Evolutionary conservation across 257 asterid genomes (phyloP).

Genomic region (Petunia axillaris): DNA sequence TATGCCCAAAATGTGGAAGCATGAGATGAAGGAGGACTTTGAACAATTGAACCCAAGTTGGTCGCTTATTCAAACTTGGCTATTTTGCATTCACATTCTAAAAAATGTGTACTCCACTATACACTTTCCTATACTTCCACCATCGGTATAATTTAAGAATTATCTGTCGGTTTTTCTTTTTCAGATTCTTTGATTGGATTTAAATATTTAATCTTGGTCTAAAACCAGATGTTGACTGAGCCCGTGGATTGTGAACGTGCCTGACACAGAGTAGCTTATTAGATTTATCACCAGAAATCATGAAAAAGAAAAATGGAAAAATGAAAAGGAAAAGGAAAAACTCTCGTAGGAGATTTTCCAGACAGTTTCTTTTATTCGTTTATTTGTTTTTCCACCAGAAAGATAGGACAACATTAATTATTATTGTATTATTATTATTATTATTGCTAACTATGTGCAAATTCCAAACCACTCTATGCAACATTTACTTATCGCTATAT

Average conservation of each 20-base stretch:
- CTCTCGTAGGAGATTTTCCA: not conserved
- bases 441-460: not conserved
- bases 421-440: too few species aligned
- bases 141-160: too few species aligned
- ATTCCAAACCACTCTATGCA: not conserved
- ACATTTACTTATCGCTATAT: not conserved
- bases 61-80: too few species aligned
- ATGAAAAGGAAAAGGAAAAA: not conserved
- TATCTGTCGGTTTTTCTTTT: too few species aligned
- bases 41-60: too few species aligned
- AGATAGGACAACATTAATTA: not conserved
- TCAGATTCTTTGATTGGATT: not conserved
- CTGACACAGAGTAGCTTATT: not conserved
- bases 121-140: too few species aligned
- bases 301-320: not conserved
- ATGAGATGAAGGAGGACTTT: too few species aligned
- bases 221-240: constrained; percentile 18
- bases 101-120: too few species aligned
- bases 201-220: not conserved
- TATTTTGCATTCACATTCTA: too few species aligned
- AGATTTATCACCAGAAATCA: not conserved
- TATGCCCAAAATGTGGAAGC: too few species aligned
- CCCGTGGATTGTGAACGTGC: constrained; percentile 1
- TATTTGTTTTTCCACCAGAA: not conserved
- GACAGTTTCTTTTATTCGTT: not conserved